Conservation (phyloP, 148 eudicot genomes). For the Nyssa sinensis region DNA sequence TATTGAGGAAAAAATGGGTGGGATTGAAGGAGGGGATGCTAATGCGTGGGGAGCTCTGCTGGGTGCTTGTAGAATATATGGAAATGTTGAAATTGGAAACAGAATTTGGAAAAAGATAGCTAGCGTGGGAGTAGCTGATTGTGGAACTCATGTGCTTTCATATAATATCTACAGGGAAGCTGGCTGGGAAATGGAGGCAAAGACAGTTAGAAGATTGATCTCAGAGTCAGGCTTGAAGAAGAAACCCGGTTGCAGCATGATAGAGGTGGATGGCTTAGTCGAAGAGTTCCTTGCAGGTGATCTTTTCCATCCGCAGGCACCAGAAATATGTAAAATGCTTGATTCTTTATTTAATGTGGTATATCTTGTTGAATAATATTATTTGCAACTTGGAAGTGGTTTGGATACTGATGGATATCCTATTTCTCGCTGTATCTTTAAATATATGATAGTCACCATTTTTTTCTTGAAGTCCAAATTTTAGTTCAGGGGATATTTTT, state of each 20-base stretch:
- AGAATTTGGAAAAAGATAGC: slow-evolving; percentile 32
- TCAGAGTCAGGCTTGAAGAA: slow-evolving; percentile 30
- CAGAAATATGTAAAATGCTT: slow-evolving; percentile 25
- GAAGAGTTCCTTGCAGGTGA: slow-evolving; percentile 36
- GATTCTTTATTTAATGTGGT: slow-evolving; percentile 25
- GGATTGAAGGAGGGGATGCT: slow-evolving; percentile 29
- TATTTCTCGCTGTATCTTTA: no score
- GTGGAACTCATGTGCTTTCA: slow-evolving; percentile 35
- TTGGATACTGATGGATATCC: no score
- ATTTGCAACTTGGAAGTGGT: neutral
- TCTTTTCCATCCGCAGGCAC: slow-evolving; percentile 20
- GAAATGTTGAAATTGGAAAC: slow-evolving; percentile 35
- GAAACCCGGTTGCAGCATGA: slow-evolving; percentile 33
- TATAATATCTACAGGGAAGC: slow-evolving; percentile 43
- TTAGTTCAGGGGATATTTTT: no score
- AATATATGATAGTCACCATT: no score
- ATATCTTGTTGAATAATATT: neutral
- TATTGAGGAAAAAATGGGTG: slow-evolving; percentile 32
- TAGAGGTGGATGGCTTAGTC: slow-evolving; percentile 38
- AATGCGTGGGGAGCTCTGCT: slow-evolving; percentile 44
- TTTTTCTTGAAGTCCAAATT: no score
- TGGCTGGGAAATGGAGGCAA: slow-evolving; percentile 42
- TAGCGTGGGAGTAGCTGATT: slow-evolving; percentile 28
- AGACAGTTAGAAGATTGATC: slow-evolving; percentile 20
- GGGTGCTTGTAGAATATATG: slow-evolving; percentile 35